Conservation (phyloP, 2,329 filamentous ascomycete species). For the Thermoascus crustaceus region DNA sequence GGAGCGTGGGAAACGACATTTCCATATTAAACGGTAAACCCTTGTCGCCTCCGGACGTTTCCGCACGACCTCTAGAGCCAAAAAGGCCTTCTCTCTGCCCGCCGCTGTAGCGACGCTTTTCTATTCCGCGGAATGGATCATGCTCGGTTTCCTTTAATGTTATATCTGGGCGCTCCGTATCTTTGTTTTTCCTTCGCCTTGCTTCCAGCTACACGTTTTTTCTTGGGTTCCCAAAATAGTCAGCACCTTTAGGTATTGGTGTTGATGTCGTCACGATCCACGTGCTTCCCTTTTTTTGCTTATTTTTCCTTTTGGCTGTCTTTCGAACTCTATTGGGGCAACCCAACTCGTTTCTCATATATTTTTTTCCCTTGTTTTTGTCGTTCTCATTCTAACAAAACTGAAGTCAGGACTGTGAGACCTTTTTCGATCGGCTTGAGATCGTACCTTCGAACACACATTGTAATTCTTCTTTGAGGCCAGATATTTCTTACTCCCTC, state of each 20-base stretch:
- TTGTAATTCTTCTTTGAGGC: no score
- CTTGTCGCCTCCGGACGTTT: no score
- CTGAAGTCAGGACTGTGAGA: no score
- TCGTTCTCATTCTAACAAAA: slow-evolving; percentile 1
- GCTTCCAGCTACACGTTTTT: neutral
- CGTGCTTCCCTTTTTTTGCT: slow-evolving; percentile 12
- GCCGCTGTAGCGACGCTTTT: no score
- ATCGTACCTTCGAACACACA: no score
- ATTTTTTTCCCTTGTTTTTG: neutral
- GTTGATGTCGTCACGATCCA: slow-evolving; percentile 27
- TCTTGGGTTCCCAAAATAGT: no score
- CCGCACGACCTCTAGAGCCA: no score
- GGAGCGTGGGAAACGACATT: slow-evolving; percentile 12
- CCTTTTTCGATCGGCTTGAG: no score
- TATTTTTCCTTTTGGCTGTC: slow-evolving; percentile 14
- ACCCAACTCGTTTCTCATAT: slow-evolving; percentile 4
- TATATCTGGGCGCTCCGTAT: slow-evolving; percentile 10
- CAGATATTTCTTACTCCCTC: no score
- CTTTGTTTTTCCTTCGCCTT: slow-evolving; percentile 7
- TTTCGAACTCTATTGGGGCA: slow-evolving; percentile 9
- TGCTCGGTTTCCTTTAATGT: slow-evolving; percentile 8
- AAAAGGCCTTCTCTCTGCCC: no score
- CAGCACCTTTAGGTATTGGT: slow-evolving; percentile 4
- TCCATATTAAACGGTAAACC: neutral
- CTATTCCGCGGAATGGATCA: no score